phyloP scores from a whole-genome alignment of 176 grass and related monocot genomes.

The Lolium multiflorum region DNA sequence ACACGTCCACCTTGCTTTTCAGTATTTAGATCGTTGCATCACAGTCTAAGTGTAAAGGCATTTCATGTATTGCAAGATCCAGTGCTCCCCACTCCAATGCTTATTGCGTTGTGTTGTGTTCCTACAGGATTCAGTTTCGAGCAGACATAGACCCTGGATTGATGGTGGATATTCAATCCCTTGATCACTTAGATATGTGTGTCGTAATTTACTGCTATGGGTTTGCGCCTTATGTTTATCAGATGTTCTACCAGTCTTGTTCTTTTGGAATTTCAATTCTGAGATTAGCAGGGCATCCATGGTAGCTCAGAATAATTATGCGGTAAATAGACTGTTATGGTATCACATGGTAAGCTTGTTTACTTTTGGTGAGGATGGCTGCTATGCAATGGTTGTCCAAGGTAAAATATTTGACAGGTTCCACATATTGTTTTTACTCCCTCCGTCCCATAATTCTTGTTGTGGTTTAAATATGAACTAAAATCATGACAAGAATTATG shows the following conservation, averaged over 20 bases:
- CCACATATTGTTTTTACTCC: too few relatives aligned
- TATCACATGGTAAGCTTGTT: background rate
- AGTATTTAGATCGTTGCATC: background rate
- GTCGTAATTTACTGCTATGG: background rate
- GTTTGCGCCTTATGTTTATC: background rate
- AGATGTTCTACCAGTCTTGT: background rate
- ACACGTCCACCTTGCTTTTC: background rate
- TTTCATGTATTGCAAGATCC: background rate
- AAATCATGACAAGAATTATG: too few relatives aligned
- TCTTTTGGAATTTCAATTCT: background rate
- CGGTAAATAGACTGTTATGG: background rate
- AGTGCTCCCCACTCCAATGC: background rate
- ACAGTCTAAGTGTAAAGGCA: background rate
- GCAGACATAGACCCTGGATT: slow-evolving; percentile 1
- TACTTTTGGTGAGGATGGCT: background rate
- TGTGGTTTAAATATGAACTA: too few relatives aligned
- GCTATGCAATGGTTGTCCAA: background rate
- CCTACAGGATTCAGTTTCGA: slow-evolving; percentile 21
- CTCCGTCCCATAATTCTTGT: too few relatives aligned
- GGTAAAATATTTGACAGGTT: background rate
- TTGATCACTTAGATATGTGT: background rate
- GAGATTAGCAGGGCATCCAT: background rate
- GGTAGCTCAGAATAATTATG: background rate
- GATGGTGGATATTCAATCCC: background rate
- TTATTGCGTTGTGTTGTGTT: background rate